Base-by-base conservation (phyloP, 2,329 filamentous ascomycete species). In the Claviceps maximensis region DNA sequence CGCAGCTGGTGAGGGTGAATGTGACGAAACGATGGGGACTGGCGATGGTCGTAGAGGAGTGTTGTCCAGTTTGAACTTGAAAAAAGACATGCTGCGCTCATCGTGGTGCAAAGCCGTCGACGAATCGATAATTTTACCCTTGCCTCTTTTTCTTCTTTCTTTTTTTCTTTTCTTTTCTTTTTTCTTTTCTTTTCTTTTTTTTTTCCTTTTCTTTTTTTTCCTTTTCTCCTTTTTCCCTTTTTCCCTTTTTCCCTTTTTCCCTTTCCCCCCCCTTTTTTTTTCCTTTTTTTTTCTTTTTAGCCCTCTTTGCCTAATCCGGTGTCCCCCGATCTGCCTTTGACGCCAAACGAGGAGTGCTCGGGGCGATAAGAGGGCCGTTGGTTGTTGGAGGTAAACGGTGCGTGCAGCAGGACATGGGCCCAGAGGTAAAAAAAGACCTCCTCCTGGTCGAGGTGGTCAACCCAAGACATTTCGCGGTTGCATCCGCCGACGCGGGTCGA, bases 21-120 rank as follows among this genome's bases (percentile, higher is more conserved):
- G n/a, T 13, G 51, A 49, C 21, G 48, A 49, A 33, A 45, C 46
- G 42, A 49, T 53, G 33, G 51, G 45, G 45, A 49, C 10, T 2
- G 47, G 47, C 29, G 49, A n/a, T 17, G 19, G 19, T 25, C 31
- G 52, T 7, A n/a, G 47, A 36, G 47, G 47, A 12, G 47, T 27
- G 40, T 50, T 49, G 47, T 53, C 52, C 47, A 53, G 41, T 31
- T 53, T 53, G 52, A 53, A 53, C 40, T 50, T 53, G 47, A 50
- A 40, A 53, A 53, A 53, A 21, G 52, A 53, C 52, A 53, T 53
- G 49, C 17, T 50, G 40, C 41, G 52, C 47, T 53, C 52, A 53
- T 53, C 19, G 38, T 53, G 52, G 38, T 45, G 51, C 27, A 4
- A 25, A 21, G 50, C 25, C 31, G 17, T 17, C 13, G 38, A 13